These are phyloP conservation scores for Tuber magnatum DNA, from an alignment of 495 filamentous ascomycete genomes.

Conservation along the genomic window DNA sequence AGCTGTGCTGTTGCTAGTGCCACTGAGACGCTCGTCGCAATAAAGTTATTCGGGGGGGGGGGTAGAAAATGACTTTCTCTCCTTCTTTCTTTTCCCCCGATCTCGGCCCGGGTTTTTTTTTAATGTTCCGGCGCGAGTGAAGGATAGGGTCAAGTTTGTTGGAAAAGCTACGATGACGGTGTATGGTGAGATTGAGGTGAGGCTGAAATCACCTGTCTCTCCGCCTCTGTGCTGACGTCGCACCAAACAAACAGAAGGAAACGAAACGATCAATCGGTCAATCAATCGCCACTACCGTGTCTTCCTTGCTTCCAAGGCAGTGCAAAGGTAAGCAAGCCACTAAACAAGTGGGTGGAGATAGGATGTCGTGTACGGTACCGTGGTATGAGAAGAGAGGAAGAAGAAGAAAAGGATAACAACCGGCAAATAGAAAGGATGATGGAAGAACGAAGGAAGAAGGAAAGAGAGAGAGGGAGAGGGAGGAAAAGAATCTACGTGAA, in stretches of 20 bases:
- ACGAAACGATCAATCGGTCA: background rate
- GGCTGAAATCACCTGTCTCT: background rate
- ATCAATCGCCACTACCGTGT: background rate
- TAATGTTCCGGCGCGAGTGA: background rate
- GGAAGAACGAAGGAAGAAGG: background rate
- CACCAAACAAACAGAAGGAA: background rate
- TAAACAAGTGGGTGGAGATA: background rate
- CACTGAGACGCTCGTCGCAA: background rate
- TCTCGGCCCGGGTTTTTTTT: background rate
- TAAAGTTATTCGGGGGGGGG: background rate
- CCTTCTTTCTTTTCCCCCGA: background rate
- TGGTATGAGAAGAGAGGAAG: background rate
- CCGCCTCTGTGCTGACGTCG: background rate
- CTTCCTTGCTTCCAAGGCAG: background rate
- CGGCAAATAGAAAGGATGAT: background rate
- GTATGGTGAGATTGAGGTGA: background rate
- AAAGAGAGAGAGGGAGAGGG: background rate
- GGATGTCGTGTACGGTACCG: background rate
- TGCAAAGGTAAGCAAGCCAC: background rate
- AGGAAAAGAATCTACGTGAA: background rate
- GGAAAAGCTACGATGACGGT: background rate
- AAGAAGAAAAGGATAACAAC: background rate
- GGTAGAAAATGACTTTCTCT: background rate
- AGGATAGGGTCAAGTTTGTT: background rate
- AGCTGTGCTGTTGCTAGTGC: conserved; percentile 7